These are phyloP conservation scores for Colletotrichum sp. DNA, from an alignment of 2,329 filamentous ascomycete genomes.

Conservation along the genomic window DNA sequence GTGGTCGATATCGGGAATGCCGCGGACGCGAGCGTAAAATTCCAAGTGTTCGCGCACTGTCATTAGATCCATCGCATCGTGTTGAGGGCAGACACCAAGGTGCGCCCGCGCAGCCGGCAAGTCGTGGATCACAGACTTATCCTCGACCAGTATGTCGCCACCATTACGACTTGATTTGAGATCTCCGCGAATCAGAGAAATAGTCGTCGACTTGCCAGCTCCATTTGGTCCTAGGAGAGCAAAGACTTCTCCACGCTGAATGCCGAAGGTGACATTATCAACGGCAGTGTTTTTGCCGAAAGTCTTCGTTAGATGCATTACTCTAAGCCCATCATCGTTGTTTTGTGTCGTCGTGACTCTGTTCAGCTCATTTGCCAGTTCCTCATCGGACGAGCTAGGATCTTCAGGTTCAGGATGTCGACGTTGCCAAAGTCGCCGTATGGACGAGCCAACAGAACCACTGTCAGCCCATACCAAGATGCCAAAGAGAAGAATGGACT, in stretches of 20 bases:
- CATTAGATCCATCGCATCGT: slow-evolving; percentile 89
- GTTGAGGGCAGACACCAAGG: slow-evolving; percentile 91
- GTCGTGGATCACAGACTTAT: slow-evolving; percentile 74
- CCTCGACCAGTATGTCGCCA: slow-evolving; percentile 84
- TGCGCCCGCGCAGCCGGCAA: slow-evolving; percentile 75
- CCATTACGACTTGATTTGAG: slow-evolving; percentile 71
- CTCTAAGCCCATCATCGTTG: slow-evolving; percentile 71
- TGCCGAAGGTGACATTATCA: slow-evolving; percentile 86
- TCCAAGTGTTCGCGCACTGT: slow-evolving; percentile 84
- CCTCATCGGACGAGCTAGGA: slow-evolving; percentile 51
- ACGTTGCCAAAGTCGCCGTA: slow-evolving; percentile 37
- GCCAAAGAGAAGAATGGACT: slow-evolving; percentile 73
- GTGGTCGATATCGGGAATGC: slow-evolving; percentile 75
- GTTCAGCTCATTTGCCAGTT: slow-evolving; percentile 68
- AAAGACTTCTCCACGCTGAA: slow-evolving; percentile 82
- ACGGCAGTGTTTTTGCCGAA: slow-evolving; percentile 81
- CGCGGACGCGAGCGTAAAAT: slow-evolving; percentile 87
- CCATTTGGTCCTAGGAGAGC: slow-evolving; percentile 90
- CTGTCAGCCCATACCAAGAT: slow-evolving; percentile 83
- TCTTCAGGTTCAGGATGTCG: slow-evolving; percentile 12
- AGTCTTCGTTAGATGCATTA: slow-evolving; percentile 79
- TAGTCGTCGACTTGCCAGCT: slow-evolving; percentile 89
- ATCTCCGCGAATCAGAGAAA: slow-evolving; percentile 89
- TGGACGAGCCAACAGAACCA: slow-evolving; percentile 65
- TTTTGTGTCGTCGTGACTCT: slow-evolving; percentile 61